These are phyloP conservation scores for Penicillium sp. DNA, from an alignment of 2,329 filamentous ascomycete genomes.

Conservation along the genomic window DNA sequence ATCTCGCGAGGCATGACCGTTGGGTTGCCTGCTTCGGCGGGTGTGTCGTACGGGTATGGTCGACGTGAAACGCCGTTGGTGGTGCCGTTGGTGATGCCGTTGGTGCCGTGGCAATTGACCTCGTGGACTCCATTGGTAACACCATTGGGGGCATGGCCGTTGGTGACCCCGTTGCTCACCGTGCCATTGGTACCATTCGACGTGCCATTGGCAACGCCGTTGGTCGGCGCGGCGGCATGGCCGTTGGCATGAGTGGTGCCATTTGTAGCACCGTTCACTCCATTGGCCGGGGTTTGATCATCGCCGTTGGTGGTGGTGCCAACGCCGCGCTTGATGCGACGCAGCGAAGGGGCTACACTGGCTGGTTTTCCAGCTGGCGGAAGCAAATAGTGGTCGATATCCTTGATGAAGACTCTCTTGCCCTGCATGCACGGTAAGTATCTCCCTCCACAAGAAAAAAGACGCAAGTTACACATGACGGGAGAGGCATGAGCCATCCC, in stretches of 20 bases:
- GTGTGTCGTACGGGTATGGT: slow-evolving; percentile 65
- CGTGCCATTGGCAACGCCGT: slow-evolving; percentile 22
- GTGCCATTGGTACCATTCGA: slow-evolving; percentile 30
- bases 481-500: slow-evolving; percentile 2
- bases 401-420: slow-evolving; percentile 96
- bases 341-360: slow-evolving; percentile 77
- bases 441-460: slow-evolving; percentile 24
- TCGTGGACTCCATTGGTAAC: slow-evolving; percentile 16
- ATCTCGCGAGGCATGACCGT: slow-evolving; percentile 79
- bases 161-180: slow-evolving; percentile 33
- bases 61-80: slow-evolving; percentile 40
- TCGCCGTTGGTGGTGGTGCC: slow-evolving; percentile 52
- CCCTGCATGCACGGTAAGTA: slow-evolving; percentile 64
- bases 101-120: slow-evolving; percentile 18
- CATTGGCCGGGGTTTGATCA: slow-evolving; percentile 26
- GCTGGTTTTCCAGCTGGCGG: slow-evolving; percentile 73
- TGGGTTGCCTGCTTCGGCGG: slow-evolving; percentile 73
- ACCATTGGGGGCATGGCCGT: slow-evolving; percentile 17
- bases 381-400: slow-evolving; percentile 91
- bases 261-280: slow-evolving; percentile 30
- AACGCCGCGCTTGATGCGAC: slow-evolving; percentile 63
- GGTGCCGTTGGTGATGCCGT: slow-evolving; percentile 18
- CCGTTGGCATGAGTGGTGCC: slow-evolving; percentile 31
- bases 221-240: slow-evolving; percentile 25
- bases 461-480: slow-evolving; percentile 12